Base-by-base conservation (phyloP, 345 rosid genomes). In the Combretum micranthum region DNA sequence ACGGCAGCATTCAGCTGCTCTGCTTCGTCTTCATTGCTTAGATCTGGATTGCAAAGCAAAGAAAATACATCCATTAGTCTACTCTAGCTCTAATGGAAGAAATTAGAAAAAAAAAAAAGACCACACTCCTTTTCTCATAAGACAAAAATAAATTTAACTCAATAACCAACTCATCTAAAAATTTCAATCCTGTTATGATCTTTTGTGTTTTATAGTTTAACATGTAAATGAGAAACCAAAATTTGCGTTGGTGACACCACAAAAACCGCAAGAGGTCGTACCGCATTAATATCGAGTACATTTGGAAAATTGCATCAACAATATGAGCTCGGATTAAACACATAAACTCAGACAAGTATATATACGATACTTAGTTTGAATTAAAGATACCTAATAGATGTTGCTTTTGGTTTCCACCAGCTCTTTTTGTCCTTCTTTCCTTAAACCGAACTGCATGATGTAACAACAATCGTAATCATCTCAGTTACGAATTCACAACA, bases 1-100 rank as follows among this genome's bases (percentile, higher is more conserved):
- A 77, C 75, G 1, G 97, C 80, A 42, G 92, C 82, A 69, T 74
- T 75, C 12, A 93, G 82, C 63, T 80, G 82, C 63, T 87, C 96
- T 44, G 61, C 62, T 72, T 82, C 87, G 62, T 83, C 85, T 64
- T 75, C 86, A 59, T 42, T 60, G 47, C 43, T 78, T 13, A 67
- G 53, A 20, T 83, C 96, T 92, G 82, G 61, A 68, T 62, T 62
- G 56, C 54, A 20, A 49, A 13, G 44, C 9, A 26, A 1, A 39
- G 13, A 22, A 25, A 22, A 52, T 18, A 16, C 16, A 44, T 4
- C 39, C 39, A 32, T 32, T 32, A 32, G 39, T 32, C 39, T 32
- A 32, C 39, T 32, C 7, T 7, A 11, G 39, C 39, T 32, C 6
- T 7, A 4, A 3, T 32, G 39, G 9, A 11, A 11, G 10, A 32